Base-by-base conservation (phyloP, 768 basidiomycete species). In the Auriscalpium microsporum region DNA sequence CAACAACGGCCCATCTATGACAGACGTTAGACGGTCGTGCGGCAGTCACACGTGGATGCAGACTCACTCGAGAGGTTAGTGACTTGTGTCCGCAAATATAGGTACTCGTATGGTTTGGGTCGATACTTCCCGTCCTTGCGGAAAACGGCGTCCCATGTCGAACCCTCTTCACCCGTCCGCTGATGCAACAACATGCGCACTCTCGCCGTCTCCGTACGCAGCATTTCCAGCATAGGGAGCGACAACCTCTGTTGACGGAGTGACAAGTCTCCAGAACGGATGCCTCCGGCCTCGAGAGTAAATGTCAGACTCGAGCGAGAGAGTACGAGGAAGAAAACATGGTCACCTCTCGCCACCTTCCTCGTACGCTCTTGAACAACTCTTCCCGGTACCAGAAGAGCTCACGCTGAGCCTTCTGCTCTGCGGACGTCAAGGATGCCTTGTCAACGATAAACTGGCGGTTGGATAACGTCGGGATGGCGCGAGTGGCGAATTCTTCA, bases 331-430 rank as follows among this genome's bases (percentile, higher is more conserved):
- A 28, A 28, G 28, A 28, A 4, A 28, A 7, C 28, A 28, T 28
- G 5, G 28, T 28, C 56, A 92, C 94, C 81, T 98, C 96, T 64
- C 79, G 79, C 96, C 96, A 99, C 16, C 73, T 75, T 10, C 86
- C 86, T 11, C 72, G 73, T 13, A 97, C 67, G 50, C 72, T 70
- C 47, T 80, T 80, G 63, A 98, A 79, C 10, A 99, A 71, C 59
- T 86, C 83, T 68, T 99, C 94, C 37, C 94, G 78, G 67, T 96
- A 95, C 96, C 96, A 99, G 73, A 98, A 99, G 14, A 94, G 67
- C 65, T 93, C 89, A 40, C 83, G 77, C 65, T 92, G 86, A 10
- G 75, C 65, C 45, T 73, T 75, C 57, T 86, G 78, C 60, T 90
- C 85, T 46, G 69, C 72, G 10, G 70, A 66, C 1, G 84, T 78